Conservation (phyloP, 352 stramenopile genomes). For the Phytopythium aichiense region DNA sequence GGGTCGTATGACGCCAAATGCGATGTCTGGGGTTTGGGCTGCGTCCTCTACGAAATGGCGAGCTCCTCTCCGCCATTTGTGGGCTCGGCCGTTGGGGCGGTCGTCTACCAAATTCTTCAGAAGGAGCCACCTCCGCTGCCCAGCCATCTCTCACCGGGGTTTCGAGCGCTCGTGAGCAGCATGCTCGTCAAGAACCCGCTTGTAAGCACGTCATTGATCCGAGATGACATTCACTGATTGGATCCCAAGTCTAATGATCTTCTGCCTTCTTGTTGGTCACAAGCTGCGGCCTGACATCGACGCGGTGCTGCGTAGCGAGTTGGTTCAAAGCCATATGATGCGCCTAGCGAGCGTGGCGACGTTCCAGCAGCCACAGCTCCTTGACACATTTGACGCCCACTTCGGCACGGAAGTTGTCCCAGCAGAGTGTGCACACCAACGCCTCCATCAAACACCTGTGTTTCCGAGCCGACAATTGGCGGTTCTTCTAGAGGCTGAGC, state of each 20-base stretch:
- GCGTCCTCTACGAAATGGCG: constrained; percentile 77
- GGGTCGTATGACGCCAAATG: constrained; percentile 58
- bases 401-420: background rate
- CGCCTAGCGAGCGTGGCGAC: constrained; percentile 25
- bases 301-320: constrained; percentile 18
- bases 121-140: constrained; percentile 24
- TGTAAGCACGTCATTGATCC: background rate
- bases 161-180: constrained; percentile 22
- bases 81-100: constrained; percentile 43
- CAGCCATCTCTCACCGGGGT: constrained; percentile 19
- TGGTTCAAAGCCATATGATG: constrained; percentile 26
- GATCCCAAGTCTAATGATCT: background rate
- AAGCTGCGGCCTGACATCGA: constrained; percentile 22
- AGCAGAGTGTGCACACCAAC: background rate
- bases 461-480: background rate
- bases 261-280: background rate
- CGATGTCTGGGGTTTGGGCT: constrained; percentile 84
- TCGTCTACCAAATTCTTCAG: constrained; percentile 55
- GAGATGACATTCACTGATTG: background rate
- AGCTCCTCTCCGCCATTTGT: constrained; percentile 55
- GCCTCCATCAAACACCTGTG: background rate
- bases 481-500: background rate
- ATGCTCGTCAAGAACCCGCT: constrained; percentile 44
- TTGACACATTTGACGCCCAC: constrained; percentile 16
- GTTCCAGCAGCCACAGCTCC: constrained; percentile 22